These are phyloP conservation scores for Murraya paniculata DNA, from an alignment of 345 rosid species.

Conservation along the genomic window DNA sequence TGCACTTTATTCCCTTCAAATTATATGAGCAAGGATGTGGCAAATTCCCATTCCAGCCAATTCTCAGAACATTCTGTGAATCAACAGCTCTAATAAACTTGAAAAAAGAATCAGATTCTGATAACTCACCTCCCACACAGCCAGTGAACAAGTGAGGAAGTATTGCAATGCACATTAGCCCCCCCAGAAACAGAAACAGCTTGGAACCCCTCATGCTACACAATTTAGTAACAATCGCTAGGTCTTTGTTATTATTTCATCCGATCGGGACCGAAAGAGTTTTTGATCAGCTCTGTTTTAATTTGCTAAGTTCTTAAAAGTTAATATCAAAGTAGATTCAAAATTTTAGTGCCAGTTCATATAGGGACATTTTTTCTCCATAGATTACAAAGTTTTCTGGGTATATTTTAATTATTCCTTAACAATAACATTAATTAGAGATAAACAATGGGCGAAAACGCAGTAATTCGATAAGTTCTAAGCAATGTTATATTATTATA, in stretches of 20 bases:
- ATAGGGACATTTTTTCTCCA: conserved; percentile 25
- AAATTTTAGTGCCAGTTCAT: neutral
- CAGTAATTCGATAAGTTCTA: conserved; percentile 12
- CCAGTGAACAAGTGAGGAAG: conserved; percentile 17
- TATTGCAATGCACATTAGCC: conserved; percentile 12
- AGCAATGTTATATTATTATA: neutral
- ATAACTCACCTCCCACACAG: conserved; percentile 23
- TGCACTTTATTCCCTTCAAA: conserved; percentile 29
- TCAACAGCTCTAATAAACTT: conserved; percentile 34
- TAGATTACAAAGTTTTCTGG: conserved; percentile 28
- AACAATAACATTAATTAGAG: neutral
- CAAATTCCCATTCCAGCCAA: conserved; percentile 3
- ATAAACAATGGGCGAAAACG: neutral
- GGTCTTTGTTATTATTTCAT: neutral
- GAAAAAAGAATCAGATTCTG: conserved; percentile 32
- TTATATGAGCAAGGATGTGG: conserved; percentile 26
- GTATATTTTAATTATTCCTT: no score
- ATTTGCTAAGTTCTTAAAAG: neutral
- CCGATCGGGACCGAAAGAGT: neutral
- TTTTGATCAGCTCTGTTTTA: neutral
- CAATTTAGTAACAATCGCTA: conserved; percentile 9
- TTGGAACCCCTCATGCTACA: conserved; percentile 4
- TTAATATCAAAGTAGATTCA: neutral
- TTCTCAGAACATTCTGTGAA: conserved; percentile 27
- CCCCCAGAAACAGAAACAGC: neutral